Conservation (phyloP, 768 basidiomycete species). For the Suillus americanus region DNA sequence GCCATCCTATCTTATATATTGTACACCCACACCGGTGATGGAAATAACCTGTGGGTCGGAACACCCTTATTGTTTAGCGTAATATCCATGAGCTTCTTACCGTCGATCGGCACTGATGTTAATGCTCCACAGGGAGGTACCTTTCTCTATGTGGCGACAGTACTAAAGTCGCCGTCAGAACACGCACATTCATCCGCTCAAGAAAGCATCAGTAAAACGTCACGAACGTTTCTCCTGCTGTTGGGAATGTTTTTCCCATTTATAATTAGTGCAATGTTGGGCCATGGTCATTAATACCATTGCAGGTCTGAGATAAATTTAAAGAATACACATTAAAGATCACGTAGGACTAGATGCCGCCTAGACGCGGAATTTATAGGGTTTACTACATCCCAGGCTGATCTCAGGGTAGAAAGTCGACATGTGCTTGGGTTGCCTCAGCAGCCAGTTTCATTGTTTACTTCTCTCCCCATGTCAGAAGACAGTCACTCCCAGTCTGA, state of each 20-base stretch:
- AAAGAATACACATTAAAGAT: neutral
- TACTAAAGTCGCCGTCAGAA: slow-evolving; percentile 74
- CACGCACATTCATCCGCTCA: slow-evolving; percentile 29
- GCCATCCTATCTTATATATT: slow-evolving; percentile 75
- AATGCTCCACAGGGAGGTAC: slow-evolving; percentile 69
- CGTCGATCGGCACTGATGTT: neutral
- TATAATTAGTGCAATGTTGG: slow-evolving; percentile 55
- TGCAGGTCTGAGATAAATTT: neutral
- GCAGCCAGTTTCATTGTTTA: neutral
- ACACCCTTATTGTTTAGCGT: slow-evolving; percentile 84
- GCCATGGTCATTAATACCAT: slow-evolving; percentile 48
- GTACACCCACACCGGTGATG: slow-evolving; percentile 47
- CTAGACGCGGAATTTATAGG: neutral
- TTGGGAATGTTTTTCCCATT: slow-evolving; percentile 75
- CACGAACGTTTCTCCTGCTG: slow-evolving; percentile 54
- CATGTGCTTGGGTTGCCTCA: neutral
- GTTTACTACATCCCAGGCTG: neutral
- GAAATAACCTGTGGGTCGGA: slow-evolving; percentile 60
- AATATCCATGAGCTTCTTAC: slow-evolving; percentile 25
- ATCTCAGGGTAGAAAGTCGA: neutral
- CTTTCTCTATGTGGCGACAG: slow-evolving; percentile 92
- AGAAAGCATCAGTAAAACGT: slow-evolving; percentile 43
- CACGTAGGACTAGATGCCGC: neutral
- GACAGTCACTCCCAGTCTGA: slow-evolving; percentile 15
- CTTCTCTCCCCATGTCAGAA: neutral